These are phyloP conservation scores for Phytophthora europaea DNA, from an alignment of 352 stramenopile genomes.

Conservation along the genomic window DNA sequence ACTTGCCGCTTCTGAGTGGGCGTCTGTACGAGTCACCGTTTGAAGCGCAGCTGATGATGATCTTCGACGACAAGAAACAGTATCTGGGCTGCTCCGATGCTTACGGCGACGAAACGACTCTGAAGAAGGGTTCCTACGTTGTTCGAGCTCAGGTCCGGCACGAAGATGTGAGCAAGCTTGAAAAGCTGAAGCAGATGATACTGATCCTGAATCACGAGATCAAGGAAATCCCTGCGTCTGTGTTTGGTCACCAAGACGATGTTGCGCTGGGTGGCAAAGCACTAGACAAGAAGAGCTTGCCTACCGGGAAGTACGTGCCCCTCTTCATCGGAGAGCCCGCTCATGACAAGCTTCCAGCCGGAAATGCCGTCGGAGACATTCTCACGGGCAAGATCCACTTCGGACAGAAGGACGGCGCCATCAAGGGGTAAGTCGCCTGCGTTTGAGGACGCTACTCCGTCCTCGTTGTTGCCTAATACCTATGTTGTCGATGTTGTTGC, in stretches of 20 bases:
- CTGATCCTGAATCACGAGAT: constrained; percentile 79
- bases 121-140: constrained; percentile 91
- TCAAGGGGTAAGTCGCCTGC: constrained; percentile 53
- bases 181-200: constrained; percentile 86
- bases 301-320: constrained; percentile 64
- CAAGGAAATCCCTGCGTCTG: constrained; percentile 71
- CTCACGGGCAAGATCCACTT: constrained; percentile 79
- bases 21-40: constrained; percentile 95
- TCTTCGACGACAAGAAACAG: constrained; percentile 96
- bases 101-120: constrained; percentile 80
- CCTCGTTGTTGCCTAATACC: not conserved
- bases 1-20: constrained; percentile 82
- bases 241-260: constrained; percentile 79
- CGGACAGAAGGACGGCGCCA: constrained; percentile 73
- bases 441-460: not conserved
- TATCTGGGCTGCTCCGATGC: constrained; percentile 88
- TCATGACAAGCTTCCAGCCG: constrained; percentile 75
- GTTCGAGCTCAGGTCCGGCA: constrained; percentile 83
- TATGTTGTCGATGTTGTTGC: not conserved
- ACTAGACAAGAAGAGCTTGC: constrained; percentile 58
- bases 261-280: constrained; percentile 67
- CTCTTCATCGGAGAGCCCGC: constrained; percentile 83
- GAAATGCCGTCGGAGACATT: constrained; percentile 64
- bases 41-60: constrained; percentile 93
- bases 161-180: constrained; percentile 84